Base-by-base conservation (phyloP, 2,329 filamentous ascomycete genomes). In the Chrysosporium queenslandicum region DNA sequence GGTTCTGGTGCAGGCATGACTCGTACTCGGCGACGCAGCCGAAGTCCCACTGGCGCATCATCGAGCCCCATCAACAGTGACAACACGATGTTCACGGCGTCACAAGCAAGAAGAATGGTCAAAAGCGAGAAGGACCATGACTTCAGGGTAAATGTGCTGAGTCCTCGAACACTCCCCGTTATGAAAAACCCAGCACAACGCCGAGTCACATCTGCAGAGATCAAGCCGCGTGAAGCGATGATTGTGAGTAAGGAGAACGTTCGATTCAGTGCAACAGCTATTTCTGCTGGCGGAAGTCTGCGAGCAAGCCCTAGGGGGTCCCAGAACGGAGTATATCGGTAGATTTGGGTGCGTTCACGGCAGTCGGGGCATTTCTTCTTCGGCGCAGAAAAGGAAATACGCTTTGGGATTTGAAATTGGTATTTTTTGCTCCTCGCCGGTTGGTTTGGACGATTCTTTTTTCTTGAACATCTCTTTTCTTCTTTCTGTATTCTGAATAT, bases 61-160 rank as follows among this genome's bases (percentile, higher is more conserved):
- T 67, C 72, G 51, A 78, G 75, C 50, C 77, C 80, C 12, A 77
- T 79, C 3, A 41, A 39, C 1, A 76, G 71, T 49, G 77, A 81
- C 58, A 78, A 77, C 53, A 69, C 71, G 6, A 73, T 83, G 65
- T 85, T 85, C 65, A 83, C 80, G 0, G 79, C 81, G 21, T 76
- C 77, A 51, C 81, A 84, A 56, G 81, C 82, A 23, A 74, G 83
- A 40, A 74, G 83, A 12, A 84, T 86, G 79, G 78, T 81, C 36
- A 81, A 77, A 62, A 77, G 73, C 45, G 77, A 81, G 29, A 79
- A 78, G 58, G 78, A 79, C 39, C 71, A 73, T 46, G 75, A 78
- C 16, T 73, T 71, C 60, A 77, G 76, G 55, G 68, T 69, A 36
- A 78, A 74, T 53, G 80, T 85, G 12, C 68, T 85, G 46, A 82